A percentile compares a stretch with the other conserved stretches of the same genome.
These are phyloP conservation scores for Pilobolus umbonatus DNA, from an alignment of 192 early-diverging fungal genomes.

Conservation along the genomic window DNA sequence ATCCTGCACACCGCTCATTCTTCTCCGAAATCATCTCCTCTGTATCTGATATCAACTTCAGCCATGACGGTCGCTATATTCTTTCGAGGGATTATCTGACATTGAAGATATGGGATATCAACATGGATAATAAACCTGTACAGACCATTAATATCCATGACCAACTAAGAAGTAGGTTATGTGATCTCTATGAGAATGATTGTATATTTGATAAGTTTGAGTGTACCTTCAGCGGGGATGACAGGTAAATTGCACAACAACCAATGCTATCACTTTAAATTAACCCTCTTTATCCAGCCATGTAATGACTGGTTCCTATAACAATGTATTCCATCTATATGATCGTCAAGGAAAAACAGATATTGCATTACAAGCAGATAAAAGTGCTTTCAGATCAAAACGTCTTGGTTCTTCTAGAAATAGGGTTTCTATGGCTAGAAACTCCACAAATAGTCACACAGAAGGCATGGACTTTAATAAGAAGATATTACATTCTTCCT, in stretches of 20 bases:
- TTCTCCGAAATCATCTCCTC: conserved; percentile 99
- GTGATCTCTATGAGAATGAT: conserved; percentile 99
- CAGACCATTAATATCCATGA: conserved; percentile 96
- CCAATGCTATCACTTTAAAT: neutral
- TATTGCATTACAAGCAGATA: conserved; percentile 93
- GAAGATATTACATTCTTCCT: conserved; percentile 90
- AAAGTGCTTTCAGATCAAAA: conserved; percentile 96
- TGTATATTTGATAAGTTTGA: conserved; percentile 99
- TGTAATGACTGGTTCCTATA: conserved; percentile 94
- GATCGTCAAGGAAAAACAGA: conserved; percentile 74
- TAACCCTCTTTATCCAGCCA: conserved; percentile 38
- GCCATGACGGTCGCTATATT: conserved; percentile 92
- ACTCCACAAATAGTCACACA: conserved; percentile 34
- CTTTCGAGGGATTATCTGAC: conserved; percentile 96
- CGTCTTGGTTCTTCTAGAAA: conserved; percentile 63
- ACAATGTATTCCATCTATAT: conserved; percentile 98
- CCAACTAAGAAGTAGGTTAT: conserved; percentile 89
- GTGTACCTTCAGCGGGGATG: conserved; percentile 94
- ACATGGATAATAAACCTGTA: conserved; percentile 91
- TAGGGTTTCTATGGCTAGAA: conserved; percentile 50
- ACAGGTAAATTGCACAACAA: conserved; percentile 57
- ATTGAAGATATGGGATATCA: conserved; percentile 97
- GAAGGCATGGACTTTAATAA: conserved; percentile 84
- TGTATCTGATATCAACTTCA: conserved; percentile 96
- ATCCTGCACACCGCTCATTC: conserved; percentile 92